Conservation (phyloP, 768 basidiomycete species). For the Cyathus striatus region DNA sequence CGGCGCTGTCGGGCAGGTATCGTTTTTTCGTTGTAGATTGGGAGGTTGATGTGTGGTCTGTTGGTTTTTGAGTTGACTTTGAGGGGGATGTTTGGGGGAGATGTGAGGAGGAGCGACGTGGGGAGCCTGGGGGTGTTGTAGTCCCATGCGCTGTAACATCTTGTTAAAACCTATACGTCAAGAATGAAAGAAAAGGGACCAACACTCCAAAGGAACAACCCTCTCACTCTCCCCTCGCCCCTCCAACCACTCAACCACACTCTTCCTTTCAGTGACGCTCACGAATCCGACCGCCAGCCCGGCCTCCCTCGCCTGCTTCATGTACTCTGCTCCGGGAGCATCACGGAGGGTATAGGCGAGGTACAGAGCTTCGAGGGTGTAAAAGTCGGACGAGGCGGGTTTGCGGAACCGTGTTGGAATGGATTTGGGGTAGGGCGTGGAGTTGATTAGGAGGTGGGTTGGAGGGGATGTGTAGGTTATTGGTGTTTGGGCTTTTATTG, state of each 20-base stretch:
- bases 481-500: slow-evolving; percentile 48
- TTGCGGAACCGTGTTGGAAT: slow-evolving; percentile 76
- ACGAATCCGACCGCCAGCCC: slow-evolving; percentile 75
- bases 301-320: slow-evolving; percentile 76
- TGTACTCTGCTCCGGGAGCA: slow-evolving; percentile 77
- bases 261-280: slow-evolving; percentile 82
- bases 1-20: slow-evolving; percentile 73
- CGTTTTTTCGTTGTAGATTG: slow-evolving; percentile 46
- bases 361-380: slow-evolving; percentile 76
- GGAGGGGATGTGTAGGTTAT: slow-evolving; percentile 52
- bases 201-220: slow-evolving; percentile 44
- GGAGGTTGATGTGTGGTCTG: slow-evolving; percentile 34
- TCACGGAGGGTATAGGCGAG: slow-evolving; percentile 80
- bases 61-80: slow-evolving; percentile 21
- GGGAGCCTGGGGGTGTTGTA: slow-evolving; percentile 50
- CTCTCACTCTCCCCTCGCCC: slow-evolving; percentile 44
- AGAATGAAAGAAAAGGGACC: neutral
- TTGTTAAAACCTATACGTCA: neutral
- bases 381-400: slow-evolving; percentile 60
- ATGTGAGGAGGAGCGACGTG: neutral
- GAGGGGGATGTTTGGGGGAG: slow-evolving; percentile 22
- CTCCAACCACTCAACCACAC: slow-evolving; percentile 82
- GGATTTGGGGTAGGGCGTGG: slow-evolving; percentile 60
- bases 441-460: slow-evolving; percentile 58
- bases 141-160: slow-evolving; percentile 34